Percentiles rank a stretch among this genome's conserved stretches.
phyloP scores from a whole-genome alignment of 2,329 filamentous ascomycete species.

The Aspergillus caelatus region DNA sequence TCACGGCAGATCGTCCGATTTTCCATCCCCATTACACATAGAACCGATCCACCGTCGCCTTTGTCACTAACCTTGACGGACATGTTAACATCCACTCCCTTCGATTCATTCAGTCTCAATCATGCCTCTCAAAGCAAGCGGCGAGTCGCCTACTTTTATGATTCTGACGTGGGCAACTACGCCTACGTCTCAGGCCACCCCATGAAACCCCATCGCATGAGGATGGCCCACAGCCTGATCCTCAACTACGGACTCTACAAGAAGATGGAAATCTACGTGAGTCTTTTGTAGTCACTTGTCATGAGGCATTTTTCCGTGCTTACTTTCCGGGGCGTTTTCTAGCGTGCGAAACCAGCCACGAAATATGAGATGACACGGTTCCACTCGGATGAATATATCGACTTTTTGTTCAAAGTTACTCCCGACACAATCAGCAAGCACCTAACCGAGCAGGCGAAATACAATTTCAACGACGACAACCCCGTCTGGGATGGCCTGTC shows the following conservation, averaged over 20 bases:
- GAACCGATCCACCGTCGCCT: neutral
- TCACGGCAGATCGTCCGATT: neutral
- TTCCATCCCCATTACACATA: neutral
- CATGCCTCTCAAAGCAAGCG: constrained; percentile 50
- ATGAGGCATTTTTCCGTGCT: neutral
- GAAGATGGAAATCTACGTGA: constrained; percentile 71
- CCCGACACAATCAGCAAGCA: constrained; percentile 98
- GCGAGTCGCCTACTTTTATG: constrained; percentile 97
- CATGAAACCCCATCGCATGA: constrained; percentile 70
- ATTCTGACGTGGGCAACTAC: constrained; percentile 97
- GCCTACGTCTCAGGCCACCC: constrained; percentile 80
- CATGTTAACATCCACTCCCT: neutral
- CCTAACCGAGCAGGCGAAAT: constrained; percentile 82
- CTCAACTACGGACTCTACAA: constrained; percentile 74
- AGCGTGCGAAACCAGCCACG: constrained; percentile 78
- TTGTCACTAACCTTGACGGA: neutral
- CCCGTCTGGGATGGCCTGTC: constrained; percentile 73
- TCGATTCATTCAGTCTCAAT: neutral
- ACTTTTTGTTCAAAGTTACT: constrained; percentile 81
- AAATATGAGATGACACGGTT: constrained; percentile 75
- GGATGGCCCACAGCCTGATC: constrained; percentile 67
- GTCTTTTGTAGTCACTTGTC: constrained; percentile 24
- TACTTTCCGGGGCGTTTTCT: constrained; percentile 25
- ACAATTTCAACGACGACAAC: constrained; percentile 67
- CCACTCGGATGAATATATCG: constrained; percentile 73